phyloP scores from a whole-genome alignment of 805 yeast genomes.

The Metschnikowia vanudenii region DNA sequence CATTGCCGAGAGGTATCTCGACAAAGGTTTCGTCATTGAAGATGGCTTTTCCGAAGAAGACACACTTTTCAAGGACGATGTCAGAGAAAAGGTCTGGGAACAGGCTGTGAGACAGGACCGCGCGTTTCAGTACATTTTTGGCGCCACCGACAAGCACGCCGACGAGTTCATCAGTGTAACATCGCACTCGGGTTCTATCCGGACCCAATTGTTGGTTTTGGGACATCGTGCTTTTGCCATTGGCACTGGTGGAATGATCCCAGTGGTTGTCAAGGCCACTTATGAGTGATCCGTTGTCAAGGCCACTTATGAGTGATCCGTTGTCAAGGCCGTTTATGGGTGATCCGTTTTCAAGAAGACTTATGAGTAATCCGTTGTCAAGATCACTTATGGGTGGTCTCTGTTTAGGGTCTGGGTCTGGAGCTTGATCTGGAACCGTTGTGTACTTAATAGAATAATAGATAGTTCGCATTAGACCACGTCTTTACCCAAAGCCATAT shows the following conservation, averaged over 20 bases:
- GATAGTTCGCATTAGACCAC: too few relatives aligned
- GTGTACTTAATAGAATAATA: too few relatives aligned
- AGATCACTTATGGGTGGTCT: too few relatives aligned
- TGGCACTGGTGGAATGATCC: conserved; percentile 57
- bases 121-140: conserved; percentile 37
- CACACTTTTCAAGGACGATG: conserved; percentile 36
- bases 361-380: too few relatives aligned
- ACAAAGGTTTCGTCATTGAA: conserved; percentile 43
- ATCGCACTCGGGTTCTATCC: conserved; percentile 50
- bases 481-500: too few relatives aligned
- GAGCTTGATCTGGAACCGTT: too few relatives aligned
- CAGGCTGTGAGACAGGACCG: conserved; percentile 37
- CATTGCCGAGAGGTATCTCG: conserved; percentile 40
- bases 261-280: conserved; percentile 49
- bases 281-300: too few relatives aligned
- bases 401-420: too few relatives aligned
- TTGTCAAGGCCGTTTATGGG: too few relatives aligned
- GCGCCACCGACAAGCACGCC: conserved; percentile 20
- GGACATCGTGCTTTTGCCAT: conserved; percentile 49
- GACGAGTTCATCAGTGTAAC: conserved; percentile 40
- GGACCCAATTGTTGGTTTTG: conserved; percentile 47
- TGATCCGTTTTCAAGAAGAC: too few relatives aligned
- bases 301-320: too few relatives aligned
- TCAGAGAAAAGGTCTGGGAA: conserved; percentile 41
- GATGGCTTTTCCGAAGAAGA: conserved; percentile 48